Evolutionary conservation across 306 rosid genomes (phyloP).

Genomic region (Adenanthera pavonina): DNA sequence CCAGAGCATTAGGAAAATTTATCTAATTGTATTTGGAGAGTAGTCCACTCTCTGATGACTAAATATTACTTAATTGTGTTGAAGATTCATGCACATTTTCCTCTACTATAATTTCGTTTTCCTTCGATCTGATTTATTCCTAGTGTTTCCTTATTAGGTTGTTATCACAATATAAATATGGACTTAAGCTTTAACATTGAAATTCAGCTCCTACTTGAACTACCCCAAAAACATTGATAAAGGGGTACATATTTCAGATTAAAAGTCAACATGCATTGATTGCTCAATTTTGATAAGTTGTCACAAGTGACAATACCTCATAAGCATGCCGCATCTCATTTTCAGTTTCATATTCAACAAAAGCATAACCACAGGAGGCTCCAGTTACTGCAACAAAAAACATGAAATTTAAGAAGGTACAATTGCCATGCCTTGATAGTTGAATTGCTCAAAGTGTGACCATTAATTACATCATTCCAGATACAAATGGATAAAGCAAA

Average conservation of each 20-base stretch:
- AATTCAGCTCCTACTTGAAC: neutral
- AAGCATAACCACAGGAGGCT: conserved; percentile 92
- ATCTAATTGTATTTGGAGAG: neutral
- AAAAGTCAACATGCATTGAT: neutral
- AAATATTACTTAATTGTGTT: neutral
- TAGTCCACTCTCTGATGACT: neutral
- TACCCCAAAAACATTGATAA: neutral
- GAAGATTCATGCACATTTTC: neutral
- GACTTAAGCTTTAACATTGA: neutral
- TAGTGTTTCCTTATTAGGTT: neutral
- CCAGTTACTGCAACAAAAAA: conserved; percentile 73
- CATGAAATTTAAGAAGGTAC: conserved; percentile 1
- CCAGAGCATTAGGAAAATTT: too few species aligned
- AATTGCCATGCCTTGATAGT: conserved; percentile 14
- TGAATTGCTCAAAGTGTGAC: neutral
- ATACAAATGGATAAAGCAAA: conserved; percentile 5
- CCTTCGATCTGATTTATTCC: neutral
- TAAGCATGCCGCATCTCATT: conserved; percentile 84
- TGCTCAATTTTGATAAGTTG: neutral
- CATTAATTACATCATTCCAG: conserved; percentile 6
- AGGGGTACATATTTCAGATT: neutral
- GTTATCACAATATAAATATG: neutral
- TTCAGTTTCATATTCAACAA: conserved; percentile 85
- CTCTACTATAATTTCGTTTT: neutral
- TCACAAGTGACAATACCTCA: conserved; percentile 53